phyloP scores from a whole-genome alignment of 169 alveolate species.

The Cystoisospora suis region DNA sequence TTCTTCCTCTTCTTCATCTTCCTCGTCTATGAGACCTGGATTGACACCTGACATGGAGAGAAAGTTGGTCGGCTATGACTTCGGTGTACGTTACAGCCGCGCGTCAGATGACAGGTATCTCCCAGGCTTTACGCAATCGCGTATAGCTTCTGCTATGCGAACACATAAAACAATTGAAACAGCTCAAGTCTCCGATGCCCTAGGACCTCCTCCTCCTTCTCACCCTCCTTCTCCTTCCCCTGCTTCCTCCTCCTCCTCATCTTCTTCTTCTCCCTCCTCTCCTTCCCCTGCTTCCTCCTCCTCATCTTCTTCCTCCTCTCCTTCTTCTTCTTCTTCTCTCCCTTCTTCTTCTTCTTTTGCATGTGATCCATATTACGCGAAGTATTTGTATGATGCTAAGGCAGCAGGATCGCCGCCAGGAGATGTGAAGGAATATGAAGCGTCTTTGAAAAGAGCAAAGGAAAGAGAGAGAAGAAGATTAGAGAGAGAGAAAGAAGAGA shows the following conservation, averaged over 20 bases:
- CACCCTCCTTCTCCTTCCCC: conserved; percentile 1
- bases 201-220: not conserved
- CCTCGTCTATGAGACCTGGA: not conserved
- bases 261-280: conserved; percentile 4
- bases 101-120: conserved; percentile 2
- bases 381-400: not conserved
- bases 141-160: not conserved
- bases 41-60: conserved; percentile 14
- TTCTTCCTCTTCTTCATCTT: too few relatives aligned
- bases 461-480: not conserved
- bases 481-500: not conserved
- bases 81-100: conserved; percentile 22
- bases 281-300: too few relatives aligned
- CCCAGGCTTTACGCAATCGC: conserved; percentile 23
- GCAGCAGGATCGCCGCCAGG: conserved; percentile 23
- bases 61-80: conserved; percentile 6
- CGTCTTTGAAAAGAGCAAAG: not conserved
- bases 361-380: not conserved
- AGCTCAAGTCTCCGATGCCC: conserved; percentile 3
- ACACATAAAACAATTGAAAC: not conserved
- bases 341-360: not conserved
- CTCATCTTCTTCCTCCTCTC: not conserved
- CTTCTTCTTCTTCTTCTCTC: too few relatives aligned
- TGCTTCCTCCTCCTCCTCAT: too few relatives aligned
- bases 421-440: not conserved